Conservation (phyloP, 805 yeast species). For the Limtongozyma cylindracea region DNA sequence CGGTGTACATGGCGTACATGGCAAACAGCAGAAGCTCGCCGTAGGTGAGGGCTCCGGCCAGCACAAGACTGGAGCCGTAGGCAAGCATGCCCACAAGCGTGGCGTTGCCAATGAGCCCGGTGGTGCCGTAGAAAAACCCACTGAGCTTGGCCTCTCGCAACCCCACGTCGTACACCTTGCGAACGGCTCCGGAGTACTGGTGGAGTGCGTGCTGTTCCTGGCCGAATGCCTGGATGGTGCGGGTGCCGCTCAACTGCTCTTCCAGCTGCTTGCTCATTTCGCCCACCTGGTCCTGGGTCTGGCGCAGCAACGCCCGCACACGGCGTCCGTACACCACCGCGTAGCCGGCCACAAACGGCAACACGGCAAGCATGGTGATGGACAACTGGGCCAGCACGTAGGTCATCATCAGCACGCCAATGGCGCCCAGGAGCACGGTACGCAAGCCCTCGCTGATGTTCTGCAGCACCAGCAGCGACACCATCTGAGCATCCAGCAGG, state of each 20-base stretch:
- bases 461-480: conserved; percentile 65
- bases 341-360: conserved; percentile 65
- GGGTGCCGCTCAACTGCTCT: conserved; percentile 66
- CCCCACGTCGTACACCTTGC: conserved; percentile 35
- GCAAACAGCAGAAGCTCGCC: conserved; percentile 84
- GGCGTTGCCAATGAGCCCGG: conserved; percentile 67
- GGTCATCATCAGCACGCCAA: conserved; percentile 83
- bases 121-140: conserved; percentile 54
- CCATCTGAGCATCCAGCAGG: conserved; percentile 73
- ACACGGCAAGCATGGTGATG: conserved; percentile 49
- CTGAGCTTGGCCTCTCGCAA: conserved; percentile 57
- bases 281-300: conserved; percentile 69
- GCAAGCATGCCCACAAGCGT: conserved; percentile 56
- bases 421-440: conserved; percentile 57
- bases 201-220: conserved; percentile 62
- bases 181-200: conserved; percentile 51
- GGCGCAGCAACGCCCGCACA: conserved; percentile 48
- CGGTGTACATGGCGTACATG: conserved; percentile 90
- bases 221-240: conserved; percentile 76
- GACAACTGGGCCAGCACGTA: conserved; percentile 67
- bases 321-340: conserved; percentile 64
- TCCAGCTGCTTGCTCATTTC: conserved; percentile 74
- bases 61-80: conserved; percentile 65
- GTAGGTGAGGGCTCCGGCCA: conserved; percentile 46
- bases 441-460: conserved; percentile 85